phyloP scores from a whole-genome alignment of 768 basidiomycete species.

The Suillus cothurnatus region DNA sequence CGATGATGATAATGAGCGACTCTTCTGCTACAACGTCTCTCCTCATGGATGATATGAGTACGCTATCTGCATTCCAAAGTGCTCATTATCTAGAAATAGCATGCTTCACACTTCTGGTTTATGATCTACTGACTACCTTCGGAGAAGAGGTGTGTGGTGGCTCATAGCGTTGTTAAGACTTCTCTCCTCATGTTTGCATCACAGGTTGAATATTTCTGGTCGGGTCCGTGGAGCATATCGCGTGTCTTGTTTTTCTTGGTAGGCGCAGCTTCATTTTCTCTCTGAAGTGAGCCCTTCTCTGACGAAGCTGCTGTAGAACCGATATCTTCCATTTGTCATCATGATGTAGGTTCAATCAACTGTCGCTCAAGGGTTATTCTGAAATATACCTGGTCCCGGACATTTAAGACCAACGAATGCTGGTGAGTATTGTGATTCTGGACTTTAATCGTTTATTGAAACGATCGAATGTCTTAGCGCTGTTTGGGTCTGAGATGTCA shows the following conservation, averaged over 20 bases:
- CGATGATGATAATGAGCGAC: background rate
- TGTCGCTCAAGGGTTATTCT: background rate
- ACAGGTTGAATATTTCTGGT: slow-evolving; percentile 15
- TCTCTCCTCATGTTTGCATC: background rate
- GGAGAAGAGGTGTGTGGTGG: slow-evolving; percentile 10
- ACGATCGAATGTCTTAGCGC: background rate
- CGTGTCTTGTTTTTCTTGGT: slow-evolving; percentile 13
- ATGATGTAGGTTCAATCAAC: slow-evolving; percentile 9
- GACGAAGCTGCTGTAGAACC: slow-evolving; percentile 8
- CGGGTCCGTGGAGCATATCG: slow-evolving; percentile 12
- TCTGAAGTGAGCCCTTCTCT: background rate
- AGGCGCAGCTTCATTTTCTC: background rate
- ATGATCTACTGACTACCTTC: slow-evolving; percentile 13
- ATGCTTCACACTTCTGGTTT: slow-evolving; percentile 12
- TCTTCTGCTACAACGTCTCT: background rate
- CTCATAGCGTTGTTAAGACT: background rate
- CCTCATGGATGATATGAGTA: background rate
- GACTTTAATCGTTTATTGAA: background rate
- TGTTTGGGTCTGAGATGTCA: slow-evolving; percentile 7
- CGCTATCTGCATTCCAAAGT: slow-evolving; percentile 3
- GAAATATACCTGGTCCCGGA: background rate
- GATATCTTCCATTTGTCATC: slow-evolving; percentile 9
- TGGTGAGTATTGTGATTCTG: background rate
- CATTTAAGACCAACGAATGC: slow-evolving; percentile 2
- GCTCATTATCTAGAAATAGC: slow-evolving; percentile 13